phyloP scores from a whole-genome alignment of 805 yeast species.

The Wickerhamomyces pijperi region DNA sequence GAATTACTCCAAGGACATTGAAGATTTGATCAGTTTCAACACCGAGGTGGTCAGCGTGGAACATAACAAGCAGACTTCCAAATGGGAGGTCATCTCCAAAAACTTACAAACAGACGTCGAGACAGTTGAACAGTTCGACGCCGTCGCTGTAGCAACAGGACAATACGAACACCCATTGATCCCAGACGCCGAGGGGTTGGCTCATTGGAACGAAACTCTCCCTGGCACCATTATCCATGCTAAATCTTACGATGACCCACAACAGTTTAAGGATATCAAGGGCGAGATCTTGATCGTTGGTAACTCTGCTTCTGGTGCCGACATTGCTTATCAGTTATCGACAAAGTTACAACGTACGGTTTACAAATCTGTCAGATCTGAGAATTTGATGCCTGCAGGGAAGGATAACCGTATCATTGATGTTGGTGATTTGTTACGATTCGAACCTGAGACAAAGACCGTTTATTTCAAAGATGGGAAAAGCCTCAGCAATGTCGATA shows the following conservation, averaged over 20 bases:
- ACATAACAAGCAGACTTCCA: slow-evolving; percentile 11
- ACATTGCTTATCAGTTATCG: slow-evolving; percentile 53
- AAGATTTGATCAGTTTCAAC: slow-evolving; percentile 29
- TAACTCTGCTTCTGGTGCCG: slow-evolving; percentile 68
- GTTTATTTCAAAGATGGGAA: slow-evolving; percentile 40
- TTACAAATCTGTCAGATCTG: slow-evolving; percentile 39
- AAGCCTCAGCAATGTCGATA: slow-evolving; percentile 36
- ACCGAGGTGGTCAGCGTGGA: slow-evolving; percentile 34
- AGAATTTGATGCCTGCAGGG: slow-evolving; percentile 32
- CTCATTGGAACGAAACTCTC: slow-evolving; percentile 29
- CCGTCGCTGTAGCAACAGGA: slow-evolving; percentile 54
- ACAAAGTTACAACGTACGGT: slow-evolving; percentile 28
- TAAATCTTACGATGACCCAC: slow-evolving; percentile 38
- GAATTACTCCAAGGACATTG: slow-evolving; percentile 37
- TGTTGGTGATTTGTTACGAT: slow-evolving; percentile 30
- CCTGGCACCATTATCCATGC: slow-evolving; percentile 48
- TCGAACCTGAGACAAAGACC: slow-evolving; percentile 26
- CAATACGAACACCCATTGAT: slow-evolving; percentile 50
- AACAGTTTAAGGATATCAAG: slow-evolving; percentile 25
- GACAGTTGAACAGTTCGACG: slow-evolving; percentile 35
- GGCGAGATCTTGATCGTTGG: slow-evolving; percentile 54
- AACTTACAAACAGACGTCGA: slow-evolving; percentile 15
- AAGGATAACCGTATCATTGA: slow-evolving; percentile 28
- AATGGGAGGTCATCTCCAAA: slow-evolving; percentile 34
- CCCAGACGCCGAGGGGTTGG: slow-evolving; percentile 46